Evolutionary conservation across 108 stramenopile species (phyloP).

Genomic region (Skeletonema menzelii): DNA sequence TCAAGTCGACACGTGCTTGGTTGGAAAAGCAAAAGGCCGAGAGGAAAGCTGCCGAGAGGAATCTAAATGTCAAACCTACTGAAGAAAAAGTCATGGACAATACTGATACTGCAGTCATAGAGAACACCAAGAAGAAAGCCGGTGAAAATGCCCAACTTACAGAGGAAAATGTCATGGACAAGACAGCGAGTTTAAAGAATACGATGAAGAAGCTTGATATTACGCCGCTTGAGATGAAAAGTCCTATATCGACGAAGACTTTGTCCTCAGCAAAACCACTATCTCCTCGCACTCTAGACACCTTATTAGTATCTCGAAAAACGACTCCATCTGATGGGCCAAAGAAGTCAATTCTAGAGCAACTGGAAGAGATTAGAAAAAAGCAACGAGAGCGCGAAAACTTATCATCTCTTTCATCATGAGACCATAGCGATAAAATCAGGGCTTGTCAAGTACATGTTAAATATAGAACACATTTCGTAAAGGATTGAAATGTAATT

Average conservation of each 20-base stretch:
- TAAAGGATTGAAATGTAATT: background rate
- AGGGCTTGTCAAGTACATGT: too few relatives aligned
- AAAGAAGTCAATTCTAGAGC: slow-evolving; percentile 11
- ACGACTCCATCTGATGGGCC: background rate
- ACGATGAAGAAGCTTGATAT: background rate
- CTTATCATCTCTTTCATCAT: background rate
- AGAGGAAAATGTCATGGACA: background rate
- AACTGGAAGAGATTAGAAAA: slow-evolving; percentile 18
- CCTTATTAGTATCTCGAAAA: background rate
- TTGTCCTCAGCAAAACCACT: background rate
- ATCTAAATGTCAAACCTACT: background rate
- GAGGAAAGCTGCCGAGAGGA: background rate
- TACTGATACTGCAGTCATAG: too few relatives aligned
- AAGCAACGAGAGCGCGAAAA: slow-evolving; percentile 8
- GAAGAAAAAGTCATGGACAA: background rate
- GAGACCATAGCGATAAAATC: too few relatives aligned
- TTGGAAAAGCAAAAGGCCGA: background rate
- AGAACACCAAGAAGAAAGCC: background rate
- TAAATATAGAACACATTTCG: background rate
- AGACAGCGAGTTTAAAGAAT: background rate
- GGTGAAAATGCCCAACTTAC: background rate
- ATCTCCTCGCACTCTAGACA: background rate
- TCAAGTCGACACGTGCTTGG: slow-evolving; percentile 2
- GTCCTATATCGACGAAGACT: background rate
- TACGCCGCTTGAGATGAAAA: background rate